phyloP scores from a whole-genome alignment of 148 eudicot species.

The Vaccinium darrowii region DNA sequence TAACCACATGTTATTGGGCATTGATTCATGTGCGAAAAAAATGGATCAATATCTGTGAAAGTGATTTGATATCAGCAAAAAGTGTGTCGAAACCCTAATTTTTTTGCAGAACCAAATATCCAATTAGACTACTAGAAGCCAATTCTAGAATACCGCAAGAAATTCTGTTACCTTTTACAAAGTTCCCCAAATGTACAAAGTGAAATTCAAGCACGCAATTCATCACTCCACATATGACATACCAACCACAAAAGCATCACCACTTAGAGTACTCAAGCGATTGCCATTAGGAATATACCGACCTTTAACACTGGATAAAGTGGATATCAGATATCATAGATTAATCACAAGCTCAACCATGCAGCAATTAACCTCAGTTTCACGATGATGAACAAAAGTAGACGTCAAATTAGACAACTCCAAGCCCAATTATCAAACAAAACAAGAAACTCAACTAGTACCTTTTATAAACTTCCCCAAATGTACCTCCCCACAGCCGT shows the following conservation, averaged over 20 bases:
- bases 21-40: no score
- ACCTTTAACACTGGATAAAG: background rate
- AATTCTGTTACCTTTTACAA: constrained; percentile 24
- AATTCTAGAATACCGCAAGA: background rate
- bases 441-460: background rate
- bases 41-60: no score
- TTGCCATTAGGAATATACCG: background rate
- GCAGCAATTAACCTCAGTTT: background rate
- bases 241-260: background rate
- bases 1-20: no score
- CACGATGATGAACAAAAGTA: background rate
- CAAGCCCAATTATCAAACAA: background rate
- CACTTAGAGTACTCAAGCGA: background rate
- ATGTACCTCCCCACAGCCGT: constrained; percentile 98
- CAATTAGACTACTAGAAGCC: background rate
- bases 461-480: constrained; percentile 91
- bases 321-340: background rate
- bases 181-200: no score
- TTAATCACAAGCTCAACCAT: background rate
- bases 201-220: background rate
- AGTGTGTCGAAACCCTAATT: no score
- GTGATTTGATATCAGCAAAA: no score
- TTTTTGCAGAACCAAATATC: no score
- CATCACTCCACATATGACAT: background rate
- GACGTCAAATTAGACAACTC: background rate